A percentile compares a stretch with the other conserved stretches of the same genome.
phyloP scores from a whole-genome alignment of 2,329 filamentous ascomycete genomes.

The Penicillium expansum region DNA sequence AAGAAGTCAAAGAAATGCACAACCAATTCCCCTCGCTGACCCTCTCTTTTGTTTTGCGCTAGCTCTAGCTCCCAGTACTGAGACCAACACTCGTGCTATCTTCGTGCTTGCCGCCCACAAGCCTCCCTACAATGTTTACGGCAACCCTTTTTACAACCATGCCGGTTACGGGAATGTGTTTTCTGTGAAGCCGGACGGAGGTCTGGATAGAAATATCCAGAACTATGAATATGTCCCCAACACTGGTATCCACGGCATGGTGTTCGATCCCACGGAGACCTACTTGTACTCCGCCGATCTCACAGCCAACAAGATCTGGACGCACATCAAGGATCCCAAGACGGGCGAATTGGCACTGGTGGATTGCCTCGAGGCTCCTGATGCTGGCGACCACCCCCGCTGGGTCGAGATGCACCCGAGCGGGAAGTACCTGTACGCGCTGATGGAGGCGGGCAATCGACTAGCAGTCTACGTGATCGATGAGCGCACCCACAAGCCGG shows the following conservation, averaged over 20 bases:
- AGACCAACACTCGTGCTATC: slow-evolving; percentile 83
- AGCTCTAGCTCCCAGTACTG: slow-evolving; percentile 66
- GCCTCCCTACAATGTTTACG: slow-evolving; percentile 78
- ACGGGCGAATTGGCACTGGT: slow-evolving; percentile 65
- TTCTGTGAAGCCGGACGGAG: slow-evolving; percentile 44
- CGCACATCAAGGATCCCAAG: slow-evolving; percentile 66
- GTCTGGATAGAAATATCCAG: slow-evolving; percentile 43
- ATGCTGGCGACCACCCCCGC: slow-evolving; percentile 71
- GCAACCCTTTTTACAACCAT: slow-evolving; percentile 85
- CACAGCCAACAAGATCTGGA: slow-evolving; percentile 63
- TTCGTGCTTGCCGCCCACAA: slow-evolving; percentile 78
- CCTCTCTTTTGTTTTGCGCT: neutral
- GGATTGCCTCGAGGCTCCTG: slow-evolving; percentile 69
- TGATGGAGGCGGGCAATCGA: slow-evolving; percentile 88
- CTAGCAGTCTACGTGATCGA: slow-evolving; percentile 80
- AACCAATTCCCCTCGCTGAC: neutral
- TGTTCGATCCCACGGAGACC: slow-evolving; percentile 45
- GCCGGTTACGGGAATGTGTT: slow-evolving; percentile 76
- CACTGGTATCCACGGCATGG: slow-evolving; percentile 51
- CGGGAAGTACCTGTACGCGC: slow-evolving; percentile 74
- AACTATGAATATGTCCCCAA: slow-evolving; percentile 46
- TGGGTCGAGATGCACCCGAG: slow-evolving; percentile 83
- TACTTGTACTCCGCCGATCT: slow-evolving; percentile 52
- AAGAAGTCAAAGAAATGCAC: neutral
- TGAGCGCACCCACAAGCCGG: slow-evolving; percentile 66